Percentiles rank a stretch among this genome's conserved stretches.
phyloP scores from a whole-genome alignment of 495 filamentous ascomycete genomes.

The Aspergillus saccharolyticus region DNA sequence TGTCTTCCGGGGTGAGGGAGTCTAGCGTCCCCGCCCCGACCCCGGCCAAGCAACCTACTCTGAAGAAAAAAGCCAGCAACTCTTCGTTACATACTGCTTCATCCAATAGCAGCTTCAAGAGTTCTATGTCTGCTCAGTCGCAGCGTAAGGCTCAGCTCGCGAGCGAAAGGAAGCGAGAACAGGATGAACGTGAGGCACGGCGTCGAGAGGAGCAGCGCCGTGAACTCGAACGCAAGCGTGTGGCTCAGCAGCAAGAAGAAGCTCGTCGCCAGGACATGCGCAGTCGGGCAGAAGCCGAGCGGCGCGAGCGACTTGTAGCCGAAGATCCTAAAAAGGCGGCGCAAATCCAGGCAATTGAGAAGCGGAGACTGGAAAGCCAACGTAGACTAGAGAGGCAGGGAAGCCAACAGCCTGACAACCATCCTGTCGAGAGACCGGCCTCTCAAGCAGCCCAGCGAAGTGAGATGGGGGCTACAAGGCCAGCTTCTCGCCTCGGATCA shows the following conservation, averaged over 20 bases:
- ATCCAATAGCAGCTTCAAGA: slow-evolving; percentile 64
- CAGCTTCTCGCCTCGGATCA: slow-evolving; percentile 52
- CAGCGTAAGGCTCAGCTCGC: slow-evolving; percentile 55
- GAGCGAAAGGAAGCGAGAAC: slow-evolving; percentile 72
- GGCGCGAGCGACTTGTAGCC: slow-evolving; percentile 40
- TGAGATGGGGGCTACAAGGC: slow-evolving; percentile 48
- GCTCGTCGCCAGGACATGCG: slow-evolving; percentile 43
- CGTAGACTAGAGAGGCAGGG: slow-evolving; percentile 52
- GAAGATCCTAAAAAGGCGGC: slow-evolving; percentile 64
- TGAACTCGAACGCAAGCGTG: slow-evolving; percentile 71
- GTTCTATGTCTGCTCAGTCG: slow-evolving; percentile 54
- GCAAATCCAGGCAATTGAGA: slow-evolving; percentile 63
- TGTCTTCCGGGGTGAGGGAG: slow-evolving; percentile 57
- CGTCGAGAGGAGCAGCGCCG: slow-evolving; percentile 74
- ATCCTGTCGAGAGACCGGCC: slow-evolving; percentile 36
- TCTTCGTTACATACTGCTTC: slow-evolving; percentile 60
- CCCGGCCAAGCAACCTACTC: slow-evolving; percentile 39
- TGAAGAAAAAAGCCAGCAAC: slow-evolving; percentile 64
- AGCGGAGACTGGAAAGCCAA: slow-evolving; percentile 60
- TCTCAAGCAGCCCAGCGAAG: slow-evolving; percentile 32
- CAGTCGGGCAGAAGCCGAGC: slow-evolving; percentile 44
- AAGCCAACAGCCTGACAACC: slow-evolving; percentile 39
- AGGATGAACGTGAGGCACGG: slow-evolving; percentile 70
- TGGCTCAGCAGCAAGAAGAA: slow-evolving; percentile 50
- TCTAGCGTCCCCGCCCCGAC: slow-evolving; percentile 46